A percentile compares a stretch with the other conserved stretches of the same genome.
Conservation (phyloP, 331 rosid species). For the Erythrophleum ivorense region DNA sequence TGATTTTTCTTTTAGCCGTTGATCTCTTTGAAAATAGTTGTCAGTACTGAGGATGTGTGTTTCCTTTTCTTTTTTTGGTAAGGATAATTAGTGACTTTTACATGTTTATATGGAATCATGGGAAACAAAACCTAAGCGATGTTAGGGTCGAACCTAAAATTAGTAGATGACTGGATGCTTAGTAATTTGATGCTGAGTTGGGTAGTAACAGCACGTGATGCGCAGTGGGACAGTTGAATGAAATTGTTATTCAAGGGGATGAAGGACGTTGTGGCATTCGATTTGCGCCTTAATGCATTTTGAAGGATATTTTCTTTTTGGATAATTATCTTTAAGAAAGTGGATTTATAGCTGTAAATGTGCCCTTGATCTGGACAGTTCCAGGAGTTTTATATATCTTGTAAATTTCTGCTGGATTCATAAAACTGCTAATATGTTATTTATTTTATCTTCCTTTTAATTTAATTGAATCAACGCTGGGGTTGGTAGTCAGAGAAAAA, state of each 20-base stretch:
- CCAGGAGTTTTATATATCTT: neutral
- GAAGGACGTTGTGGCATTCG: slow-evolving; percentile 15
- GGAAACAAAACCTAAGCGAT: neutral
- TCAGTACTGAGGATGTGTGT: neutral
- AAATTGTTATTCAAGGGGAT: slow-evolving; percentile 9
- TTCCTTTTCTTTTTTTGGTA: neutral
- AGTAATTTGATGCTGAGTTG: neutral
- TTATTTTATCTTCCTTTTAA: neutral
- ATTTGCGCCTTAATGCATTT: neutral
- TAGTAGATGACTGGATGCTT: neutral
- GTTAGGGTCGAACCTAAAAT: neutral
- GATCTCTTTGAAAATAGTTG: neutral
- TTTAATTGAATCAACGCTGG: neutral
- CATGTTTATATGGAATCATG: neutral
- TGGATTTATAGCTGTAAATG: neutral
- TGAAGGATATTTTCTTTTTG: neutral
- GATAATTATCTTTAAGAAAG: neutral
- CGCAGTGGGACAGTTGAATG: slow-evolving; percentile 9
- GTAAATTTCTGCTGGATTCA: neutral
- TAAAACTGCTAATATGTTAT: neutral
- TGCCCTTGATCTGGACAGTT: neutral
- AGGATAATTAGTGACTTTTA: neutral
- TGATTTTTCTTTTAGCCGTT: slow-evolving; percentile 12
- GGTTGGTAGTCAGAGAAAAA: neutral
- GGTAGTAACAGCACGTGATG: slow-evolving; percentile 15